Evolutionary conservation across 768 basidiomycete genomes (phyloP).

Genomic region (Psilocybe cyanescens): DNA sequence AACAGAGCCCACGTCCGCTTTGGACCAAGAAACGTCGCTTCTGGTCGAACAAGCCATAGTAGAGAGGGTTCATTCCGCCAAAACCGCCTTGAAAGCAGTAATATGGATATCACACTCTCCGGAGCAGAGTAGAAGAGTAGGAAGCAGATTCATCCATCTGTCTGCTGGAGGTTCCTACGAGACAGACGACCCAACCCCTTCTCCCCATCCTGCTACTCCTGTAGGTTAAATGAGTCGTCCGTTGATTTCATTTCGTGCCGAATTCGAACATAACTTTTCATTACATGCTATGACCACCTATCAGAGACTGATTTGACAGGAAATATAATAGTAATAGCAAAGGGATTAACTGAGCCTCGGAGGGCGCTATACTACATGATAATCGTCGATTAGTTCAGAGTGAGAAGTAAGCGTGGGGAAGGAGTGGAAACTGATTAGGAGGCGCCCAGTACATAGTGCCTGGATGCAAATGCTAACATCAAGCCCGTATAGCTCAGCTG

Average conservation of each 20-base stretch:
- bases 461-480: neutral
- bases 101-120: constrained; percentile 91
- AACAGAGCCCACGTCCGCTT: constrained; percentile 87
- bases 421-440: no score
- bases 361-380: no score
- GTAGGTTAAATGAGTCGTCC: constrained; percentile 2
- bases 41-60: constrained; percentile 69
- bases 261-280: neutral
- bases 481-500: constrained; percentile 59
- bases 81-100: constrained; percentile 66
- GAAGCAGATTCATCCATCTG: constrained; percentile 66
- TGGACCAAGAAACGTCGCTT: constrained; percentile 70
- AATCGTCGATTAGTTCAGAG: no score
- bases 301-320: no score
- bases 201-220: constrained; percentile 14
- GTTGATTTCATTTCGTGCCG: neutral
- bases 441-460: neutral
- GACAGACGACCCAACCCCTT: constrained; percentile 24
- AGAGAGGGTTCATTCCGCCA: constrained; percentile 49
- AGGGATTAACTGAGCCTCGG: no score
- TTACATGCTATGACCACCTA: no score
- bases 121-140: constrained; percentile 77
- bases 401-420: no score
- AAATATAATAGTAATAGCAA: no score
- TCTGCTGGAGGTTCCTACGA: constrained; percentile 47